Evolutionary conservation across 1,139 yeast genomes (phyloP).

Genomic region (Geotrichum bryndzae): DNA sequence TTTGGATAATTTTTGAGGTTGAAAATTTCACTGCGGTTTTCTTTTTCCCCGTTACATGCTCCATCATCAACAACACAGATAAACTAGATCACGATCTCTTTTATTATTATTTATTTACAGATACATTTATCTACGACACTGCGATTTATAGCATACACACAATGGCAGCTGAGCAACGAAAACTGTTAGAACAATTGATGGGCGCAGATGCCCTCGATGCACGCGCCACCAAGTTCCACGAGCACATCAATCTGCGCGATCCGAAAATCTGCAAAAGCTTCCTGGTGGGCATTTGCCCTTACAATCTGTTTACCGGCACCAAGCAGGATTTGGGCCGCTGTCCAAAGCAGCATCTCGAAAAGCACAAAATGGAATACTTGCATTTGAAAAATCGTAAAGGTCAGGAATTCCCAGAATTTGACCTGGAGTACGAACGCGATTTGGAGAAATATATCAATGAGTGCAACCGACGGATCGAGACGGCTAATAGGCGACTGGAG

Average conservation of each 20-base stretch:
- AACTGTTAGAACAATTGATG: conserved; percentile 75
- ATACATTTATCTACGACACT: not conserved
- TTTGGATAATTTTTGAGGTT: not conserved
- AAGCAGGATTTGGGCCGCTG: conserved; percentile 82
- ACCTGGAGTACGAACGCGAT: conserved; percentile 55
- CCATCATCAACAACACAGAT: not conserved
- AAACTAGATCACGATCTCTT: not conserved
- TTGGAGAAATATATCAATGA: conserved; percentile 55
- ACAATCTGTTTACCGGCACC: conserved; percentile 75
- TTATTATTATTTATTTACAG: not conserved
- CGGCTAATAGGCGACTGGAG: conserved; percentile 63
- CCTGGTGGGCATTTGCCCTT: conserved; percentile 83
- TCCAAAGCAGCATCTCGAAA: conserved; percentile 69
- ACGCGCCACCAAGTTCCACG: conserved; percentile 27
- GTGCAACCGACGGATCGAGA: conserved; percentile 58
- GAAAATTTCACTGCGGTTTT: not conserved
- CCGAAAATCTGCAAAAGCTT: conserved; percentile 73
- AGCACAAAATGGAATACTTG: conserved; percentile 66
- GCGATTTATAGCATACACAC: not conserved
- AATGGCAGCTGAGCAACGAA: conserved; percentile 66
- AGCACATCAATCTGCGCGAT: conserved; percentile 45
- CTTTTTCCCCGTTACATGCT: not conserved
- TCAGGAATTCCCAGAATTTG: conserved; percentile 60
- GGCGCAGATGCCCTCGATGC: conserved; percentile 48
- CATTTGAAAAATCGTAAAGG: conserved; percentile 50